These are phyloP conservation scores for Saturnispora dispora DNA, from an alignment of 805 yeast genomes.

Conservation along the genomic window DNA sequence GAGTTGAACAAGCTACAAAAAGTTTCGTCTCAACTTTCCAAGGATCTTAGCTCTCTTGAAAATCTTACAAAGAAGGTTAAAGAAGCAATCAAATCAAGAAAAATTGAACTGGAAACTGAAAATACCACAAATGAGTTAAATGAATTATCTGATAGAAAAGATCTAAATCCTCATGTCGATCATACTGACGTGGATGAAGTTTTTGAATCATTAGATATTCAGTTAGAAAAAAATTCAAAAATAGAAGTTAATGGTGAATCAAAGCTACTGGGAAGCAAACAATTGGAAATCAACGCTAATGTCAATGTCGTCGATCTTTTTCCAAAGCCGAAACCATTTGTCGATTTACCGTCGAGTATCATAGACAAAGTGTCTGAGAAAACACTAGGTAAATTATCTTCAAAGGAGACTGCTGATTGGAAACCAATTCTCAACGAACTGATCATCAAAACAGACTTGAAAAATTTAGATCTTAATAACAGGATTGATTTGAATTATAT, in stretches of 20 bases:
- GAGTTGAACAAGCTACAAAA: not conserved
- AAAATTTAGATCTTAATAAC: conserved; percentile 9
- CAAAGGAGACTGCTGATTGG: conserved; percentile 38
- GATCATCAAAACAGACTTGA: conserved; percentile 27
- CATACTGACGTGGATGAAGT: conserved; percentile 24
- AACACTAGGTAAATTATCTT: conserved; percentile 32
- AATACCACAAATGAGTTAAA: conserved; percentile 16
- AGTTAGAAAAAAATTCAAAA: not conserved
- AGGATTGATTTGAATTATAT: conserved; percentile 16
- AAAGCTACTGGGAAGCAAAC: not conserved
- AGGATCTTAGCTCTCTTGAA: conserved; percentile 23
- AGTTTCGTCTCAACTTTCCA: conserved; percentile 18
- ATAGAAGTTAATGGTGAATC: not conserved
- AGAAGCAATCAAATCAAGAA: conserved; percentile 16
- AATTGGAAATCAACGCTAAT: not conserved
- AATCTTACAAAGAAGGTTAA: conserved; percentile 24
- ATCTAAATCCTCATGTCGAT: conserved; percentile 2
- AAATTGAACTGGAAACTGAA: conserved; percentile 15
- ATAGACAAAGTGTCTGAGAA: conserved; percentile 30
- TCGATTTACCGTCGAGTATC: conserved; percentile 31
- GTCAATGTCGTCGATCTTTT: conserved; percentile 12
- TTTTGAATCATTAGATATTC: conserved; percentile 18
- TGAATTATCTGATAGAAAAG: conserved; percentile 12
- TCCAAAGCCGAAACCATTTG: conserved; percentile 21
- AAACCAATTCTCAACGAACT: conserved; percentile 32